Conservation (phyloP, 345 rosid species). For the Rhizophora apiculata region DNA sequence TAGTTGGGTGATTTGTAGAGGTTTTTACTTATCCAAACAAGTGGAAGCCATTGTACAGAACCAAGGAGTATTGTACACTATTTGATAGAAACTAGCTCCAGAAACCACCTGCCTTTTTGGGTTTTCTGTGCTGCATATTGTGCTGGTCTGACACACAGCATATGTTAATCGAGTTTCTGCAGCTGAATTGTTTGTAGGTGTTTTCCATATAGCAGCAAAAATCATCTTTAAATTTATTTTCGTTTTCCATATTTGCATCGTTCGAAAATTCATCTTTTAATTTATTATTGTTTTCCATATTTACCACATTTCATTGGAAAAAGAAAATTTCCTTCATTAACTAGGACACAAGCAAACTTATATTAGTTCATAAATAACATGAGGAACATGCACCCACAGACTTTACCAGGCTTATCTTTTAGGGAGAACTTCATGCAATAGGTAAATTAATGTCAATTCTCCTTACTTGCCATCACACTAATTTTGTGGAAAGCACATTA, state of each 20-base stretch:
- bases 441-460: background rate
- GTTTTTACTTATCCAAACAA: conserved; percentile 17
- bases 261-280: too few species aligned
- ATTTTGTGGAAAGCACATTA: background rate
- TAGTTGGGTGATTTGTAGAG: conserved; percentile 1
- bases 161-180: background rate
- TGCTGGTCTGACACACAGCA: background rate
- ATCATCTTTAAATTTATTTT: too few species aligned
- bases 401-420: background rate
- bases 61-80: background rate
- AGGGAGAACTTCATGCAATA: background rate
- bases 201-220: background rate
- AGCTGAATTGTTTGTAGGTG: background rate
- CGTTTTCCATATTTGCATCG: too few species aligned
- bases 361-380: background rate
- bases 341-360: background rate
- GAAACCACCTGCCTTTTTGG: background rate
- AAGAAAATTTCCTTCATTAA: background rate
- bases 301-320: background rate
- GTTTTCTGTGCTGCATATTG: background rate
- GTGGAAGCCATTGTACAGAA: background rate
- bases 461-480: background rate
- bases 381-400: background rate
- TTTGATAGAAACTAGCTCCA: background rate
- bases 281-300: too few species aligned